Percentiles rank a stretch among this genome's conserved stretches.
Evolutionary conservation across 257 asterid species (phyloP).

Genomic region (Plantago major): DNA sequence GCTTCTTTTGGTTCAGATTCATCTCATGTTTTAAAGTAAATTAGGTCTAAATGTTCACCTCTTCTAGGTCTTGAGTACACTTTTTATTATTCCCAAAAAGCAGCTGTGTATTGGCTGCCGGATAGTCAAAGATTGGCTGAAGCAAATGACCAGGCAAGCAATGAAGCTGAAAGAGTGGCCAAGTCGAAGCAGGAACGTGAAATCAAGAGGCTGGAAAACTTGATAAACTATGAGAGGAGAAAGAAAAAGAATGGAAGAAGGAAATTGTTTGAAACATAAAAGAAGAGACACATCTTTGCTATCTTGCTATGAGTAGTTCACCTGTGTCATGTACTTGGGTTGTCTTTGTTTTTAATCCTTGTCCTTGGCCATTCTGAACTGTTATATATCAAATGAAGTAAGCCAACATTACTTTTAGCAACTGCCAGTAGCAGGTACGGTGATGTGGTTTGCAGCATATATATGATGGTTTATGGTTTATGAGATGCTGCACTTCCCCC

Average conservation of each 20-base stretch:
- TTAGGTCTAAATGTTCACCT: background rate
- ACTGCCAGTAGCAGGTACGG: too few relatives aligned
- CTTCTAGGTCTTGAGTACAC: background rate
- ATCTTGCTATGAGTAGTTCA: background rate
- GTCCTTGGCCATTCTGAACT: too few relatives aligned
- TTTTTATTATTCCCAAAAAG: constrained; percentile 4
- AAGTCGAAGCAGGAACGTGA: constrained; percentile 2
- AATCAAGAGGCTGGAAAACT: background rate
- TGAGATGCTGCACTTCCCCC: too few relatives aligned
- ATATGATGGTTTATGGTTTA: too few relatives aligned
- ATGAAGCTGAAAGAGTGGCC: background rate
- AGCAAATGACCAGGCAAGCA: background rate
- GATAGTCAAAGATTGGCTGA: background rate
- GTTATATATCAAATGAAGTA: too few relatives aligned
- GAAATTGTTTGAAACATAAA: background rate
- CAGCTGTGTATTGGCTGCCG: constrained; percentile 6
- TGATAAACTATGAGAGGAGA: background rate
- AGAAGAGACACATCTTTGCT: background rate
- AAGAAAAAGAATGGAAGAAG: background rate
- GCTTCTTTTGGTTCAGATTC: background rate
- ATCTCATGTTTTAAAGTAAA: background rate
- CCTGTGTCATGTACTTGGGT: background rate
- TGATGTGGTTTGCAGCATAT: too few relatives aligned
- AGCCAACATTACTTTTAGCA: too few relatives aligned
- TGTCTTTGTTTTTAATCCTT: too few relatives aligned